Base-by-base conservation (phyloP, 2,329 filamentous ascomycete species). In the Coniella lustricola region DNA sequence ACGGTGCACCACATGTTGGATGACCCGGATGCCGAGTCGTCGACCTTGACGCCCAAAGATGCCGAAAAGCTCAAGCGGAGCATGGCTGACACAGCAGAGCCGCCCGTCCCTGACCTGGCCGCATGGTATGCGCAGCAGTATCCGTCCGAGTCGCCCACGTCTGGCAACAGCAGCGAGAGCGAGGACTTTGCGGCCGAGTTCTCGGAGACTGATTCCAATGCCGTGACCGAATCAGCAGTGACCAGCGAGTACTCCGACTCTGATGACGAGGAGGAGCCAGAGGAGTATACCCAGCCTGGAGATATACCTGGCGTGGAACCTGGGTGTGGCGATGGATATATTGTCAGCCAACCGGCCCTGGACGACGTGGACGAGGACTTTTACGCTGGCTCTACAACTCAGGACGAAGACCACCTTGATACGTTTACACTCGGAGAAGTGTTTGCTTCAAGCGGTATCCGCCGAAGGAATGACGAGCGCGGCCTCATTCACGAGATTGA, bases 1-100 rank as follows among this genome's bases (percentile, higher is more conserved):
- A 96, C 89, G 18, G 91, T 97, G 0, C 91, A 97, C 60, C 91
- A 97, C 64, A 91, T 97, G 82, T 79, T 97, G 2, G 91, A 96
- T 71, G 78, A 82, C 49, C 79, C 78, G 1, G 77, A 78, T 3
- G 65, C 67, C 18, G 59, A 54, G 38, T 55, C 18, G 53, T 20
- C 44, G 13, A 47, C 44, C 13, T 17, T 47, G 36, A 47, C 44
- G 7, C 44, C 44, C n/a, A 41, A 41, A 20, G 25, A 13, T 22
- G 36, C 44, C 7, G 53, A 12, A 57, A 53, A 7, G 45, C 54
- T 20, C 55, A 64, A 36, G 22, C 53, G 56, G 2, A 48, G 48
- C 50, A 55, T 54, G 37, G 53, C 57, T 43, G 64, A 60, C 38
- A 37, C 20, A 17, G 54, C 54, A 25, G 55, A 57, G 25, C 10